Percentiles rank a stretch among this genome's conserved stretches.
phyloP scores from a whole-genome alignment of 352 stramenopile genomes.

The Thalassiosira livingstoniorum region DNA sequence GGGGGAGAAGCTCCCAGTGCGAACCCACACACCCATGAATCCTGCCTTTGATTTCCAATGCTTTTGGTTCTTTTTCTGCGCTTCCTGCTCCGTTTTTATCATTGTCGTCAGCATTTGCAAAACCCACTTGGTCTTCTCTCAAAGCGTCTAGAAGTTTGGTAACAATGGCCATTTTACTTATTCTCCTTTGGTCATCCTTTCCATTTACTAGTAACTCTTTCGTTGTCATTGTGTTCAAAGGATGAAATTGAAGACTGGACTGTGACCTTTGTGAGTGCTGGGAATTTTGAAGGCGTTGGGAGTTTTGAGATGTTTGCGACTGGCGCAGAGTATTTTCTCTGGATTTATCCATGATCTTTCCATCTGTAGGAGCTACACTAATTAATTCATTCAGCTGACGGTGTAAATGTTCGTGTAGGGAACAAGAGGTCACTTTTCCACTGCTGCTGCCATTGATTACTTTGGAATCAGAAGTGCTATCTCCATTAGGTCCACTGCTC shows the following conservation, averaged over 20 bases:
- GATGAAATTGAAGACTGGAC: background rate
- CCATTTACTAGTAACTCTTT: conserved; percentile 30
- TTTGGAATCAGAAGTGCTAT: background rate
- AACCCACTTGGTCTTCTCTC: conserved; percentile 36
- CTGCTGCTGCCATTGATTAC: background rate
- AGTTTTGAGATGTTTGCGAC: background rate
- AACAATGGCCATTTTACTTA: conserved; percentile 43
- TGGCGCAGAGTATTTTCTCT: conserved; percentile 5
- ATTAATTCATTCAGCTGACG: conserved; percentile 23
- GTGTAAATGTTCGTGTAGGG: conserved; percentile 34
- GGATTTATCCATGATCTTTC: background rate
- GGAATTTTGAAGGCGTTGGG: background rate
- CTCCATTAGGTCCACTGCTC: background rate
- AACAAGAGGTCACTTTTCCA: conserved; percentile 4
- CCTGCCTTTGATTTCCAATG: conserved; percentile 19
- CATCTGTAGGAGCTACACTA: conserved; percentile 1
- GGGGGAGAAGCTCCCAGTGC: conserved; percentile 61
- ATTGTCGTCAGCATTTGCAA: background rate
- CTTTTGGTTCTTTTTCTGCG: background rate
- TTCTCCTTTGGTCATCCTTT: conserved; percentile 42
- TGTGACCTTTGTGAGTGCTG: background rate
- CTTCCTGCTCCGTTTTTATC: background rate
- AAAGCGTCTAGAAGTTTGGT: conserved; percentile 45
- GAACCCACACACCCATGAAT: conserved; percentile 68
- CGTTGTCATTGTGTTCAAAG: conserved; percentile 19